Evolutionary conservation across 1,284 basidiomycete species (phyloP).

Genomic region (Apiotrichum gracile): DNA sequence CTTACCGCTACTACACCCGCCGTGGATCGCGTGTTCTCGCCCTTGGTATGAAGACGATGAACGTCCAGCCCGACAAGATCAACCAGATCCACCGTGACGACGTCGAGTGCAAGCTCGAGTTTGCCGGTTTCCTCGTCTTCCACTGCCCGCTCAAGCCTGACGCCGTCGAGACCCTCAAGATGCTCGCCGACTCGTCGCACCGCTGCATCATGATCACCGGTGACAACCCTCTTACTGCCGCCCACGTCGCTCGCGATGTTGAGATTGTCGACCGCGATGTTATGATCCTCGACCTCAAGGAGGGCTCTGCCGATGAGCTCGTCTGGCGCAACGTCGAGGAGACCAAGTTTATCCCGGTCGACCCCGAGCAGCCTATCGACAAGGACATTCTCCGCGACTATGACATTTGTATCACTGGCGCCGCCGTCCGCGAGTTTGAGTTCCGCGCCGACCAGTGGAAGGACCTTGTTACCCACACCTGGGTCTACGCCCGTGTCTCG

Average conservation of each 20-base stretch:
- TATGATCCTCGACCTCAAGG: slow-evolving; percentile 80
- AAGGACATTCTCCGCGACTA: slow-evolving; percentile 68
- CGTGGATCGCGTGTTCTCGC: slow-evolving; percentile 86
- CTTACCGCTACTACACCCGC: slow-evolving; percentile 86
- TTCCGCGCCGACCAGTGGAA: slow-evolving; percentile 55
- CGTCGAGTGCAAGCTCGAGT: slow-evolving; percentile 69
- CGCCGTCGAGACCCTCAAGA: slow-evolving; percentile 78
- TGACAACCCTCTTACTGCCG: slow-evolving; percentile 90
- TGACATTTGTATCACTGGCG: slow-evolving; percentile 90
- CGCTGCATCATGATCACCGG: slow-evolving; percentile 98
- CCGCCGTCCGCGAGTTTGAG: slow-evolving; percentile 79
- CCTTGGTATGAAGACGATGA: slow-evolving; percentile 76
- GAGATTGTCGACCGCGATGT: slow-evolving; percentile 92
- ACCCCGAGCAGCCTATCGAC: slow-evolving; percentile 72
- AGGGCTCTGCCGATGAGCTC: slow-evolving; percentile 71
- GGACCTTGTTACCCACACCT: slow-evolving; percentile 80
- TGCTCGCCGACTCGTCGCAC: slow-evolving; percentile 90
- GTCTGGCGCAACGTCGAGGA: slow-evolving; percentile 92
- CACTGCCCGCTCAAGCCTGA: slow-evolving; percentile 93
- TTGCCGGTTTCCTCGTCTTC: slow-evolving; percentile 92
- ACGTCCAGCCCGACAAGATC: slow-evolving; percentile 66
- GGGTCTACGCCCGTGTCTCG: slow-evolving; percentile 96
- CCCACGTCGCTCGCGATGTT: slow-evolving; percentile 87
- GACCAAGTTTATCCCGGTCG: slow-evolving; percentile 71
- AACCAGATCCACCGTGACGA: slow-evolving; percentile 72